Evolutionary conservation across 306 rosid species (phyloP), one percentile per base, ranked within the genome.

Genomic region (Begonia loranthoides): DNA sequence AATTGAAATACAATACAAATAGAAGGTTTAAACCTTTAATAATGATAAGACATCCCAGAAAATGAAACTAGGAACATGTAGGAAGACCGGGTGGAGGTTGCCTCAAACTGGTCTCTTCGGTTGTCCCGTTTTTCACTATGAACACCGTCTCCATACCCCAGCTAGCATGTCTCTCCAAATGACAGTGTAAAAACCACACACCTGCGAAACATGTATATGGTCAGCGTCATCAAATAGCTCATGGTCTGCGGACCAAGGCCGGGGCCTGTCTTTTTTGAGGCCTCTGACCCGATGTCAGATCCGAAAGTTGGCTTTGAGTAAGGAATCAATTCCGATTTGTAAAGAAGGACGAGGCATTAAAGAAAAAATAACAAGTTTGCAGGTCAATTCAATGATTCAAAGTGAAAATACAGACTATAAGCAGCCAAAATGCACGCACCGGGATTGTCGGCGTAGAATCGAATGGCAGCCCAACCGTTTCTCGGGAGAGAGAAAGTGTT

Each of bases 111-210:
- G 67, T 68, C 13, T 59, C 61, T 1, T 2, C 10, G 1, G 65
- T 64, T 2, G 54, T 47, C 34, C 78, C 74, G 44, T 68, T 56
- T 65, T 60, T 60, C 36, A 67, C 78, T 17, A 68, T 64, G 49
- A 73, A 33, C 34, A 52, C 74, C 0, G 68, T 59, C 4, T 52
- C 68, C 78, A 73, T 68, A 10, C 78, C 78, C 74, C 73, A 73
- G 12, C 60, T 63, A 13, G 65, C 47, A 15, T 72, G 78, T 12
- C 67, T 57, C 3, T 72, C 78, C 2, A 55, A 55, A 59, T 72
- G 77, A 44, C 77, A 72, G 49, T 72, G 77, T 72, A 72, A 62
- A 22, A 47, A 71, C 73, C 76, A 71, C 6, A 60, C 65, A 5
- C 65, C 65, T 60, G 51, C 21, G 16, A 41, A 21, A 39, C 17